These are phyloP conservation scores for Escallonia herrerae DNA, from an alignment of 129 eudicot species.

Conservation along the genomic window DNA sequence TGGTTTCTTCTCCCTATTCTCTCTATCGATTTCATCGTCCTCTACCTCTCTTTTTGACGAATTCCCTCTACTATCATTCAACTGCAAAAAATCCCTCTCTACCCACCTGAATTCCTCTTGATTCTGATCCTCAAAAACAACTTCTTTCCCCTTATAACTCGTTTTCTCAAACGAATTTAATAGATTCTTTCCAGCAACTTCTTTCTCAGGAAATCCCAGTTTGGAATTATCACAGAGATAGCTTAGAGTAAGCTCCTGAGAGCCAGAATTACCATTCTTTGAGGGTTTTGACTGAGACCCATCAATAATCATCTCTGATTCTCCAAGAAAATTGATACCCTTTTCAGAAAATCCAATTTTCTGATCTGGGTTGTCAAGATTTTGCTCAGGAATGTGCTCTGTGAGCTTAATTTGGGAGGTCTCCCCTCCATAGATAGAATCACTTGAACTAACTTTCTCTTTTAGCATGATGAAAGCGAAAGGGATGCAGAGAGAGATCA, in stretches of 20 bases:
- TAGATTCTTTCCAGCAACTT: constrained; percentile 18
- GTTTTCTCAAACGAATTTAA: constrained; percentile 32
- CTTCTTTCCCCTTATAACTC: constrained; percentile 65
- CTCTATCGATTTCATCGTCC: constrained; percentile 33
- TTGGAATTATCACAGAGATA: constrained; percentile 80
- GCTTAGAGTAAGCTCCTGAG: constrained; percentile 85
- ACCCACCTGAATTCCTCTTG: constrained; percentile 50
- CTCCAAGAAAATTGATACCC: constrained; percentile 42
- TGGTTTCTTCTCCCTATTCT: constrained; percentile 63
- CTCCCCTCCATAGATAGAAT: constrained; percentile 22
- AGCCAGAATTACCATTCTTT: constrained; percentile 40
- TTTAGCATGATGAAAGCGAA: constrained; percentile 27
- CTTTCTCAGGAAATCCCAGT: constrained; percentile 33
- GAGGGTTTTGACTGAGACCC: constrained; percentile 38
- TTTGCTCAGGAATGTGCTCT: constrained; percentile 26
- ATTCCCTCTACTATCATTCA: constrained; percentile 49
- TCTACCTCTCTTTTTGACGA: constrained; percentile 59
- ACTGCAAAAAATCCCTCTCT: constrained; percentile 75
- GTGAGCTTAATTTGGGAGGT: constrained; percentile 27
- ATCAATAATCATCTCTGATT: constrained; percentile 15
- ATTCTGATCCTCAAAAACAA: constrained; percentile 43
- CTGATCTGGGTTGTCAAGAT: constrained; percentile 39
- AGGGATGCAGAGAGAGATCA: constrained; percentile 1
- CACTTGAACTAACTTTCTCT: constrained; percentile 32
- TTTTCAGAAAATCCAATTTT: constrained; percentile 38